Percentiles rank a stretch among this genome's conserved stretches.
Evolutionary conservation across 352 stramenopile genomes (phyloP).

Genomic region (Phytophthora chlamydospora): DNA sequence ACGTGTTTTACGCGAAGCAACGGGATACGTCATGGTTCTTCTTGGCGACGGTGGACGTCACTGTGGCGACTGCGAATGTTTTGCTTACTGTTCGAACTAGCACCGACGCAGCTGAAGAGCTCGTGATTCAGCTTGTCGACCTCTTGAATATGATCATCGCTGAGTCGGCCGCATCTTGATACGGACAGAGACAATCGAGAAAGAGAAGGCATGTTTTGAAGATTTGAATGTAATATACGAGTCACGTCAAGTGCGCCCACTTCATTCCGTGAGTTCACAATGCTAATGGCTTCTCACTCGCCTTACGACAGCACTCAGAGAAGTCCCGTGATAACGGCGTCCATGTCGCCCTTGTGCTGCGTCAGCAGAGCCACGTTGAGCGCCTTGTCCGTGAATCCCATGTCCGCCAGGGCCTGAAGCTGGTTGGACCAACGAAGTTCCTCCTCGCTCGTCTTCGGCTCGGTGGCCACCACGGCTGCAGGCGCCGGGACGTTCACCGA

Average conservation of each 20-base stretch:
- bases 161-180: slow-evolving; percentile 14
- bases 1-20: slow-evolving; percentile 80
- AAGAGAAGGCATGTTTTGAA: slow-evolving; percentile 13
- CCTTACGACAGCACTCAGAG: slow-evolving; percentile 31
- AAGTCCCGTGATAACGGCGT: slow-evolving; percentile 66
- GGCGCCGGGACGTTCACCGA: slow-evolving; percentile 40
- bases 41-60: slow-evolving; percentile 58
- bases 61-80: slow-evolving; percentile 40
- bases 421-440: slow-evolving; percentile 55
- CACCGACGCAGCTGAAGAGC: slow-evolving; percentile 48
- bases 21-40: slow-evolving; percentile 52
- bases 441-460: slow-evolving; percentile 40
- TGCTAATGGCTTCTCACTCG: slow-evolving; percentile 2
- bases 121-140: slow-evolving; percentile 54
- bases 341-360: slow-evolving; percentile 66
- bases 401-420: slow-evolving; percentile 59
- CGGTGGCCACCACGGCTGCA: slow-evolving; percentile 23
- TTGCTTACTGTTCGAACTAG: slow-evolving; percentile 54
- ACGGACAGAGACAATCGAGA: background rate
- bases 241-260: slow-evolving; percentile 9
- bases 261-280: slow-evolving; percentile 16
- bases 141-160: slow-evolving; percentile 34
- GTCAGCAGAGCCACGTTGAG: slow-evolving; percentile 64
- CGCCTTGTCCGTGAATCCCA: slow-evolving; percentile 72
- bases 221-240: slow-evolving; percentile 41